Base-by-base conservation (phyloP, 352 stramenopile species). In the Globisporangium recalcitrans region DNA sequence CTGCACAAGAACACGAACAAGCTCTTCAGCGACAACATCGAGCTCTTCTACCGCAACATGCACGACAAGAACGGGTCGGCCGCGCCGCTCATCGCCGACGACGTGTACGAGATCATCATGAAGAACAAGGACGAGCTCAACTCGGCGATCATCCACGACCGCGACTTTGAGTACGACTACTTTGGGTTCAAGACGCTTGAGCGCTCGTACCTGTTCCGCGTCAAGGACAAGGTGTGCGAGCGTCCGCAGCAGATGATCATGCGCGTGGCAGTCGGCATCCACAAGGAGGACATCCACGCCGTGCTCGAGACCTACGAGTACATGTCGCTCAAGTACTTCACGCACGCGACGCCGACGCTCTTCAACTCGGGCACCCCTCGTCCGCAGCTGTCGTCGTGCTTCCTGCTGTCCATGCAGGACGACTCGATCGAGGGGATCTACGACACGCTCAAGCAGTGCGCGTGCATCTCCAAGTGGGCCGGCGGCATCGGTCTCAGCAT, bases 111-210 rank as follows among this genome's bases (percentile, higher is more conserved):
- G 36, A 94, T 98, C 60, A 83, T 99, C 58, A 97, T 97, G 93
- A 74, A 86, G 42, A 80, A 98, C 82, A 98, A 96, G 69, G 96
- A 99, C 60, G 64, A 76, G n/a, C 72, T 99, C 4, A 97, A 99
- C 74, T 92, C 85, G 47, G 95, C 96, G 31, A 98, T 99, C 71
- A 94, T 97, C 65, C 96, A 99, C 67, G 95, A 98, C 72, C 83
- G 97, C 16, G 98, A 99, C 80, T 99, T 99, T 74, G 95, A 98
- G 63, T 99, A 99, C 69, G 88, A 96, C 70, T 99, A 99, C 76
- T 99, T 99, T 80, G 97, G 97, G 32, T 99, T 99, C 80, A 99
- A 99, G 77, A 99, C 97, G 9, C 80, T 99, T 6, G 96, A 99
- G 73, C 90, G 97, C 52, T 91, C 80, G 13, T 99, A 99, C 69